Evolutionary conservation across 306 rosid genomes (phyloP).

Genomic region (Glycine latifolia): DNA sequence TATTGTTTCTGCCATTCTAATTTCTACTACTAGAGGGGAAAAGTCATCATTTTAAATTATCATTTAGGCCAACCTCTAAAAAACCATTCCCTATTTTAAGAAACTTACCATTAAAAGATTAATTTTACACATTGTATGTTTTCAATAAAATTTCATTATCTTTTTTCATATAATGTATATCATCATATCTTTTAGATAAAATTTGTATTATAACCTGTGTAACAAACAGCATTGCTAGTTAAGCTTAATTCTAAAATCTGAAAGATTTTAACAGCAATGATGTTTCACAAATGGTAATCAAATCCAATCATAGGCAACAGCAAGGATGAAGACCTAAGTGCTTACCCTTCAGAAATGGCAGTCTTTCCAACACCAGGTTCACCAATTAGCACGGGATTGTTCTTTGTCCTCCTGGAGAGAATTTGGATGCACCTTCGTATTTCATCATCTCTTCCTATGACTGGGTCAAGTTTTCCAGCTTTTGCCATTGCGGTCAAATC

Average conservation of each 20-base stretch:
- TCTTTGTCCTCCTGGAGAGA: constrained; percentile 97
- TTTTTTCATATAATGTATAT: neutral
- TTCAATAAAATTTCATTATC: neutral
- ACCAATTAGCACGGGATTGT: constrained; percentile 96
- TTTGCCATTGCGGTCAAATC: constrained; percentile 96
- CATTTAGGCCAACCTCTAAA: neutral
- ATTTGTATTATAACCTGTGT: neutral
- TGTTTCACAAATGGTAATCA: neutral
- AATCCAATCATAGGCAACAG: constrained; percentile 1
- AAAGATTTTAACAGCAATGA: constrained; percentile 6
- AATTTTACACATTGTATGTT: neutral
- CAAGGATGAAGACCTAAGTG: constrained; percentile 15
- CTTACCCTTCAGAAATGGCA: constrained; percentile 97
- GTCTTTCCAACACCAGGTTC: constrained; percentile 99
- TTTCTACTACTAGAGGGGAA: neutral
- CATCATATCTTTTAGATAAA: neutral
- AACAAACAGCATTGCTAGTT: neutral
- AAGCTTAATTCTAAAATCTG: neutral
- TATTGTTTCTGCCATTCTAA: constrained; percentile 1
- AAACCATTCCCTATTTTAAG: neutral
- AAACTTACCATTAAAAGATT: neutral
- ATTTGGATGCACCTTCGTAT: constrained; percentile 98
- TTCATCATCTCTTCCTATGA: constrained; percentile 98
- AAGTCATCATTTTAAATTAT: neutral
- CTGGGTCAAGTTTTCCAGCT: constrained; percentile 96